Base-by-base conservation (phyloP, 768 basidiomycete genomes). In the Tremella mesenterica region DNA sequence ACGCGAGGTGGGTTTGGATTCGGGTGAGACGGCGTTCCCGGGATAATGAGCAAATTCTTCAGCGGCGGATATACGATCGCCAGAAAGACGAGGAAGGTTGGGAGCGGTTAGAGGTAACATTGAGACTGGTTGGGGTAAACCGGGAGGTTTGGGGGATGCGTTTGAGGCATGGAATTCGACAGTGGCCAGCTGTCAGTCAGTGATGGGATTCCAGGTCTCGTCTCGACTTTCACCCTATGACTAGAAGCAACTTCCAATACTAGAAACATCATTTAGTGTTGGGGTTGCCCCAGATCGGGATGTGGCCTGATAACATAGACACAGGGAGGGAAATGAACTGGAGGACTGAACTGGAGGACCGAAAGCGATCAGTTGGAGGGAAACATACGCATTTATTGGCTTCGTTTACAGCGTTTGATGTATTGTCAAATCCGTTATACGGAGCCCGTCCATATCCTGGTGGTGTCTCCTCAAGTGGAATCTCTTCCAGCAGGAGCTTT, bases 381-480 rank as follows among this genome's bases (percentile, higher is more conserved):
- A 44, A 48, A 70, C 74, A 48, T 60, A 75, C 69, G 57, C 72
- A 73, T 53, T 69, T 67, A 4, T 59, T 64, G 4, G 85, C 84
- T 59, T 90, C 86, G 3, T 76, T 75, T 9, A 85, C 78, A 9
- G 85, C 74, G 33, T 76, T 73, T 44, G 83, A 80, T 0, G 83
- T 83, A 58, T 78, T 81, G 43, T 78, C 71, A 49, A 85, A 85
- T 0, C 75, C 69, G 1, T 77, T 76, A 67, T 92, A 96, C 56
- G 83, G 77, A 12, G 80, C 77, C 16, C 90, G 80, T 1, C 85
- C 79, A 29, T 85, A 76, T 23, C 91, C 91, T 16, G 89, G 88
- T 48, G 83, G 81, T 0, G 88, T 88, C 18, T 76, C 73, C n/a
- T 86, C 84, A 55, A 87, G 81, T 1, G 88, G 82, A 13, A 95